Base-by-base conservation (phyloP, 371 early-diverging fungal genomes). In the Astathelohania contejeani region DNA sequence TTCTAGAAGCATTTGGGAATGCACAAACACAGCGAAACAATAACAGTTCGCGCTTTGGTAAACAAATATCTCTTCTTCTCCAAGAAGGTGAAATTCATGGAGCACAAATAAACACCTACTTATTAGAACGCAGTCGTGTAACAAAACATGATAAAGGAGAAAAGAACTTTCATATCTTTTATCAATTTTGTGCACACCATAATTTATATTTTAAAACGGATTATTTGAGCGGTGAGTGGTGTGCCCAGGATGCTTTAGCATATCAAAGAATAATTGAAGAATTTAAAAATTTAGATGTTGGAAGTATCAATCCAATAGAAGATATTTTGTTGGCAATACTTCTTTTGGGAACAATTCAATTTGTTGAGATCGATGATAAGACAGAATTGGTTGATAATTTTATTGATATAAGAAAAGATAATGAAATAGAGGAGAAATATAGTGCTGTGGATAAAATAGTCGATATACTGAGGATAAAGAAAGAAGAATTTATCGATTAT, bases 161-260 rank as follows among this genome's bases (percentile, higher is more conserved):
- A 69, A 45, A 47, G 10, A 75, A 72, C 44, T 75, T 72, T 52
- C 73, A 75, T 59, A 52, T 70, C 40, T 66, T 70, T 29, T 66
- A 70, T 18, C 9, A 12, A 16, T 9, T 20, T 12, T 45, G 46
- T 18, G 46, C n/a, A n/a, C n/a, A n/a, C n/a, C n/a, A n/a, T n/a
- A 39, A 76, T 86, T 49, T 58, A n/a, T 32, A 32, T 32, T 32
- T 7, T 32, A 78, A 80, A 39, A 83, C 82, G 2, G 84, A 85
- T 22, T 83, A 83, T 65, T 84, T 85, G 16, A 80, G 80, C 60
- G 81, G 81, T 43, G 83, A 86, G 7, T 1, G 14, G n/a, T 39
- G 4, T 24, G 25, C 22, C 1, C 19, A 26, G 19, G 4, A 4
- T 3, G 18, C 16, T 7, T 32, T 10, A 40, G n/a, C n/a, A 14